These are phyloP conservation scores for Rhizodiscina lignyota DNA, from an alignment of 495 filamentous ascomycete genomes.

Conservation along the genomic window DNA sequence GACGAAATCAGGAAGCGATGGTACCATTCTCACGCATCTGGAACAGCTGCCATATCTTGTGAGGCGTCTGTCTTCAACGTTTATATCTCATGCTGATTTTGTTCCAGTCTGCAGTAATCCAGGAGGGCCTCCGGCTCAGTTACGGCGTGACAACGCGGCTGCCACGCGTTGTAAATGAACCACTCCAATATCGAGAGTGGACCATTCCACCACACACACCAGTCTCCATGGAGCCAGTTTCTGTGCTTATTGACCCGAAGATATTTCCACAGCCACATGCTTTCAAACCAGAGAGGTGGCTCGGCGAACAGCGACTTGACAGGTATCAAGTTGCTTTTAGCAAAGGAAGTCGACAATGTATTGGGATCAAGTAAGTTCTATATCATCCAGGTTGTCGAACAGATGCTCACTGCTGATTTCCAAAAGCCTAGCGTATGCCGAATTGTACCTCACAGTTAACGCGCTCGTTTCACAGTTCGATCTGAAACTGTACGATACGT, in stretches of 20 bases:
- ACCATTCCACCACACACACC: background rate
- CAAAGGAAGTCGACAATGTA: background rate
- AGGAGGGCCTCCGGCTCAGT: background rate
- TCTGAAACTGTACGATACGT: constrained; percentile 1
- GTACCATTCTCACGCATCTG: background rate
- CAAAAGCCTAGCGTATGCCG: background rate
- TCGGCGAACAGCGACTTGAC: background rate
- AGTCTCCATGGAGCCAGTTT: background rate
- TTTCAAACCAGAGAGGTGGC: constrained; percentile 3
- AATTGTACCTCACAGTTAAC: background rate
- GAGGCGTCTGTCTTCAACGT: background rate
- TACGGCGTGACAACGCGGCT: background rate
- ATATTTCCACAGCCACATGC: constrained; percentile 1
- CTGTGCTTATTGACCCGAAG: background rate
- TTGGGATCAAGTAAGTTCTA: constrained; percentile 1
- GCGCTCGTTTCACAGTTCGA: background rate
- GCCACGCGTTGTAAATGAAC: background rate
- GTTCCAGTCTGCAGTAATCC: background rate
- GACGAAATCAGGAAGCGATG: background rate
- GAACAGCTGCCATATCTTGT: background rate
- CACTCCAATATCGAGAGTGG: background rate
- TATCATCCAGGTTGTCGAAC: background rate
- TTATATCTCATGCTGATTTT: too few relatives aligned
- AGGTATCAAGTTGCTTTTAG: background rate
- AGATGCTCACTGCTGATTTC: background rate